A percentile compares a stretch with the other conserved stretches of the same genome.
Conservation (phyloP, 495 filamentous ascomycete genomes). For the Penicillium lagena region DNA sequence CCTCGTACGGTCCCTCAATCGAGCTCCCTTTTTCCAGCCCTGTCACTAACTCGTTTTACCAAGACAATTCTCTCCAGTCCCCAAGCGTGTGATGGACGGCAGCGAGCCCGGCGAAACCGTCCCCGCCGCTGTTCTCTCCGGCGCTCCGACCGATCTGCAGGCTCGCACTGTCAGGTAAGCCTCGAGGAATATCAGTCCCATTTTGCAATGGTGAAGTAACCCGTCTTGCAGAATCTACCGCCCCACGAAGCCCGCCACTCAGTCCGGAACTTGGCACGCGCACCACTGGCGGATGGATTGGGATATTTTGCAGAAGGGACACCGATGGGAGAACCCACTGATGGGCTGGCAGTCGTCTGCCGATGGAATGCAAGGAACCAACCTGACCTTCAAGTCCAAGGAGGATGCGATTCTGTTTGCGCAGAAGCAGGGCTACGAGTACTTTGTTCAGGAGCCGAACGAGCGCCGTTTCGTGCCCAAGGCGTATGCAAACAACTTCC, state of each 20-base stretch:
- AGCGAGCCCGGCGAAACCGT: conserved; percentile 72
- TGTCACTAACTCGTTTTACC: conserved; percentile 15
- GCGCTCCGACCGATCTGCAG: conserved; percentile 88
- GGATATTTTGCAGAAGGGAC: conserved; percentile 80
- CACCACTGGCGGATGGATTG: conserved; percentile 98
- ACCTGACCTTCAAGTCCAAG: conserved; percentile 84
- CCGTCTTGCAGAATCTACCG: conserved; percentile 68
- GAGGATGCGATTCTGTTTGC: conserved; percentile 94
- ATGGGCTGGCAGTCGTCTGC: conserved; percentile 98
- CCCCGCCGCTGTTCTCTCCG: conserved; percentile 80
- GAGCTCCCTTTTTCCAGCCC: neutral
- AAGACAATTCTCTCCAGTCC: conserved; percentile 84
- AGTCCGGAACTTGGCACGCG: conserved; percentile 78
- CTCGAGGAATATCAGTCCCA: neutral
- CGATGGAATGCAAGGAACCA: conserved; percentile 86
- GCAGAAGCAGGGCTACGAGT: conserved; percentile 98
- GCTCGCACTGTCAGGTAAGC: conserved; percentile 84
- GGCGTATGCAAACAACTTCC: conserved; percentile 94
- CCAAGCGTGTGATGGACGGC: conserved; percentile 81
- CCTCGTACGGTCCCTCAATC: conserved; percentile 55
- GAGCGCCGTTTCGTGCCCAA: conserved; percentile 79
- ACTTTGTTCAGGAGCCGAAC: conserved; percentile 97
- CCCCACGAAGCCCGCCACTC: conserved; percentile 84
- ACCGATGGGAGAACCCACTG: conserved; percentile 96
- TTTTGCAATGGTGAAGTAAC: too few species aligned